These are phyloP conservation scores for Aegilops longissima DNA, from an alignment of 176 grass and related monocot genomes.

Conservation along the genomic window DNA sequence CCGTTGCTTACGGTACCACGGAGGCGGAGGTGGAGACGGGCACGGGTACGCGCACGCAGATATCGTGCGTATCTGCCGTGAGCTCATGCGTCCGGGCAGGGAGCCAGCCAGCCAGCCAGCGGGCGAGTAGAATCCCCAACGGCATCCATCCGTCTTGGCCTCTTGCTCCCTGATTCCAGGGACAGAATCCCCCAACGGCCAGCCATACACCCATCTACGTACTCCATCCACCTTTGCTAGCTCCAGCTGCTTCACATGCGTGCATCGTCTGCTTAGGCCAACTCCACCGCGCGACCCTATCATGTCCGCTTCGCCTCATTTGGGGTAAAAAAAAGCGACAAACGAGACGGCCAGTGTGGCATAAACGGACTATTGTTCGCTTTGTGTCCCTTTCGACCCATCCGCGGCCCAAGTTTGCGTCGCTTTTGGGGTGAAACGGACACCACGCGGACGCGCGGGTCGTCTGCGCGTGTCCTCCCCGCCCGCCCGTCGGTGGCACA, in stretches of 20 bases:
- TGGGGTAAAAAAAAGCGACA: too few relatives aligned
- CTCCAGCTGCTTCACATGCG: too few relatives aligned
- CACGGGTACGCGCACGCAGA: background rate
- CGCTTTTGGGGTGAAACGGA: too few relatives aligned
- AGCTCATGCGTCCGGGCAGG: conserved; percentile 19
- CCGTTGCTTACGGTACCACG: background rate
- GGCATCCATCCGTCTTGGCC: background rate
- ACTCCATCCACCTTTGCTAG: background rate
- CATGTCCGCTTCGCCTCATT: too few relatives aligned
- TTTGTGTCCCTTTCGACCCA: too few relatives aligned
- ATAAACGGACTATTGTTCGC: too few relatives aligned
- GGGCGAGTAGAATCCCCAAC: background rate
- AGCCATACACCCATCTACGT: background rate
- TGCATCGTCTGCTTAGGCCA: background rate
- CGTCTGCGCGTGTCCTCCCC: too few relatives aligned
- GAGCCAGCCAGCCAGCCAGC: background rate
- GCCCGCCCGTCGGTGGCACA: too few relatives aligned
- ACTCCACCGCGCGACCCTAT: too few relatives aligned
- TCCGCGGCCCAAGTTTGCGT: too few relatives aligned
- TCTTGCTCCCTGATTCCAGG: background rate
- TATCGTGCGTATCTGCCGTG: background rate
- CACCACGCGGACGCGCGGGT: too few relatives aligned
- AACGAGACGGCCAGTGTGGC: too few relatives aligned
- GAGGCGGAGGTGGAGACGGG: background rate
- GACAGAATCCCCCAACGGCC: background rate